Percentiles rank a stretch among this genome's conserved stretches.
Evolutionary conservation across 306 rosid species (phyloP).

Genomic region (Crotalaria pallida): DNA sequence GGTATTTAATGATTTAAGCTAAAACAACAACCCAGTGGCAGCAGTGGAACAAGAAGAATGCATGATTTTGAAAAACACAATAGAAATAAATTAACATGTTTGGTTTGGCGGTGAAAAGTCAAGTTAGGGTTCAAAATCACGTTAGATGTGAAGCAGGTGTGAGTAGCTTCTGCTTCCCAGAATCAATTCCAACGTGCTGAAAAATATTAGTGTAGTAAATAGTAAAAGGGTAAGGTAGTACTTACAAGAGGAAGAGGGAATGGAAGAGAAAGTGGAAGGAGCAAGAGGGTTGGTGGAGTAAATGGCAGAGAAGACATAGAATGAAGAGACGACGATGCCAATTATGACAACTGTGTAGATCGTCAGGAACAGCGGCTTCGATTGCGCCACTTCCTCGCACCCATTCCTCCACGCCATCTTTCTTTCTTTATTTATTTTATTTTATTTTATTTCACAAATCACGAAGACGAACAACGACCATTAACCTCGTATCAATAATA

Average conservation of each 20-base stretch:
- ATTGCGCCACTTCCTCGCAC: conserved; percentile 41
- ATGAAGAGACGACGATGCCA: conserved; percentile 57
- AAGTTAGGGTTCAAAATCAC: too few species aligned
- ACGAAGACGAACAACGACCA: neutral
- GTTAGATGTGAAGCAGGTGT: too few species aligned
- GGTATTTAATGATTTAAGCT: neutral
- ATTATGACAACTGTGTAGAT: conserved; percentile 53
- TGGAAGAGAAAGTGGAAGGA: conserved; percentile 10
- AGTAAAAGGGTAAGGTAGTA: neutral
- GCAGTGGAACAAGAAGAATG: neutral
- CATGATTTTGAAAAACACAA: neutral
- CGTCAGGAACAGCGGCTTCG: conserved; percentile 57
- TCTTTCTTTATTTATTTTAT: neutral
- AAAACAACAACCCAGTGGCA: neutral
- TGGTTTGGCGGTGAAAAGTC: too few species aligned
- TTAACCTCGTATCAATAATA: neutral
- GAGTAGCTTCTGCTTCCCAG: too few species aligned
- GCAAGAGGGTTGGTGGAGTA: conserved; percentile 38
- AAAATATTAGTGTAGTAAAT: too few species aligned
- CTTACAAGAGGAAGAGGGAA: conserved; percentile 33
- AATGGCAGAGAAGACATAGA: conserved; percentile 64
- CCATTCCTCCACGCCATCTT: conserved; percentile 42
- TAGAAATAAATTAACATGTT: too few species aligned
- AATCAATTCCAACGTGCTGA: too few species aligned
- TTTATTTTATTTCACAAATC: neutral